These are phyloP conservation scores for Alloteropsis semialata DNA, from an alignment of 176 grass and related monocot species.

Conservation along the genomic window DNA sequence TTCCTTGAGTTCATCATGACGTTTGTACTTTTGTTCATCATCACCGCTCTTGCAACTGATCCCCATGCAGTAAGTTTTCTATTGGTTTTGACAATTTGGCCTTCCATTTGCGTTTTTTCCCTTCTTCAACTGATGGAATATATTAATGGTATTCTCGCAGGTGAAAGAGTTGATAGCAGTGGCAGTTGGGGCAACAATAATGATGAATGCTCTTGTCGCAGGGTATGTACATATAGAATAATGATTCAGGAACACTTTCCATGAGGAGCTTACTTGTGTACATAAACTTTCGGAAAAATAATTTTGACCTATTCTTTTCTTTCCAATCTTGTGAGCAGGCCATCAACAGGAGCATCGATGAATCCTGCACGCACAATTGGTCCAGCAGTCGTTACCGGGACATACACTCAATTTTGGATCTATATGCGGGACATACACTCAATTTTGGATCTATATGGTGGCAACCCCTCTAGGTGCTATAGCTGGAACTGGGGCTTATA, in stretches of 20 bases:
- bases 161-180: slow-evolving; percentile 48
- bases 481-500: slow-evolving; percentile 33
- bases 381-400: slow-evolving; percentile 34
- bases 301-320: neutral
- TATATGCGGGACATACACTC: slow-evolving; percentile 38
- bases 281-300: neutral
- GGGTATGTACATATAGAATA: slow-evolving; percentile 26
- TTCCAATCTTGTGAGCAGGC: slow-evolving; percentile 8
- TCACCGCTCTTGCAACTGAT: slow-evolving; percentile 56
- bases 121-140: neutral
- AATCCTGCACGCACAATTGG: slow-evolving; percentile 45
- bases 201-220: slow-evolving; percentile 50
- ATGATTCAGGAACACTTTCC: neutral
- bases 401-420: slow-evolving; percentile 38
- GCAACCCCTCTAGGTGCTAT: slow-evolving; percentile 27
- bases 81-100: neutral
- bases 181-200: slow-evolving; percentile 45
- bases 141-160: slow-evolving; percentile 7
- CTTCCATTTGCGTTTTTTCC: too few species aligned
- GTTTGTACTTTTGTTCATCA: slow-evolving; percentile 60
- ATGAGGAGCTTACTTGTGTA: neutral
- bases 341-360: slow-evolving; percentile 50
- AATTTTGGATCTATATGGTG: slow-evolving; percentile 47
- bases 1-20: slow-evolving; percentile 75
- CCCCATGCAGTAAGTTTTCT: slow-evolving; percentile 41